Conservation (phyloP, 345 rosid species). For the Anastatica hierochuntica region DNA sequence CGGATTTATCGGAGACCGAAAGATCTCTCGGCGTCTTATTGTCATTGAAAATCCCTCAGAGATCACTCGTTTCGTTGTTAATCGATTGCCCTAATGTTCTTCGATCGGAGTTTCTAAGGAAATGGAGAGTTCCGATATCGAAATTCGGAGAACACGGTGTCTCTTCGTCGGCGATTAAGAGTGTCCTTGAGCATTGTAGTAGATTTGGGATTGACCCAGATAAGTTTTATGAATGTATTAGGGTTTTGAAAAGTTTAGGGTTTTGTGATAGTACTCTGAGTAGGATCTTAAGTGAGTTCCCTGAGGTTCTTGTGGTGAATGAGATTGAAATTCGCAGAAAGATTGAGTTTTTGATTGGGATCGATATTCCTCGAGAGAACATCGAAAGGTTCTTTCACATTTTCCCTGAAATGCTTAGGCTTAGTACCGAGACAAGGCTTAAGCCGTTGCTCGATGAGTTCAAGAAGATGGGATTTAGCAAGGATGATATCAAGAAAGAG, state of each 20-base stretch:
- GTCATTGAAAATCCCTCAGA: conserved; percentile 49
- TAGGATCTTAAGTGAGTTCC: conserved; percentile 46
- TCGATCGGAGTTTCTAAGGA: conserved; percentile 44
- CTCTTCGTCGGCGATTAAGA: conserved; percentile 32
- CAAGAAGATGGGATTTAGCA: conserved; percentile 44
- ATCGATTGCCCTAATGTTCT: conserved; percentile 57
- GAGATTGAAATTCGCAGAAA: conserved; percentile 34
- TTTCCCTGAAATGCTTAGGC: conserved; percentile 47
- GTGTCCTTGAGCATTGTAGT: conserved; percentile 41
- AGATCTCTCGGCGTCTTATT: conserved; percentile 43
- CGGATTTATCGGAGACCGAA: conserved; percentile 37
- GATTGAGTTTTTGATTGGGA: conserved; percentile 42
- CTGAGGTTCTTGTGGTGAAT: conserved; percentile 34
- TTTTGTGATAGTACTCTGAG: conserved; percentile 38
- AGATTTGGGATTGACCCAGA: conserved; percentile 42
- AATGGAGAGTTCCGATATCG: conserved; percentile 37
- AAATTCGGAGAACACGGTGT: conserved; percentile 19
- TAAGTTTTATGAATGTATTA: conserved; percentile 24
- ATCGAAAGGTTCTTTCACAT: conserved; percentile 38
- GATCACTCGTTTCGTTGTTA: conserved; percentile 39
- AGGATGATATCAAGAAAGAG: conserved; percentile 40
- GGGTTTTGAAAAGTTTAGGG: conserved; percentile 49
- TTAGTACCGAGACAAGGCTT: conserved; percentile 40
- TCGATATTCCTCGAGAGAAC: conserved; percentile 31
- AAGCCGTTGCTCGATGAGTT: conserved; percentile 59